Conservation (phyloP, 31 red algal species). For the Asparagopsis taxiformis region DNA sequence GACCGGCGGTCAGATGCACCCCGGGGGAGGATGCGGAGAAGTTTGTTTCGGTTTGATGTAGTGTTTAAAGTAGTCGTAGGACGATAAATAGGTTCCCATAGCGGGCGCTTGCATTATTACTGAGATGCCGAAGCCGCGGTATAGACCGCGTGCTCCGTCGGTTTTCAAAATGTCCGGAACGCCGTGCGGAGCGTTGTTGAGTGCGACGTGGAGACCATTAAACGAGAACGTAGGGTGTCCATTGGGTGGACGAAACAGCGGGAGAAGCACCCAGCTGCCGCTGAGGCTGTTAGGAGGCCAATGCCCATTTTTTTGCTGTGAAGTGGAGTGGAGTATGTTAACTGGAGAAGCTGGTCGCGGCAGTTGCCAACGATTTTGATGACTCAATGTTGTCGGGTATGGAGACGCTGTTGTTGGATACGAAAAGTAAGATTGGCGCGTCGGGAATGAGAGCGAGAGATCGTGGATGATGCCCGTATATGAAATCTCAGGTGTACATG, state of each 20-base stretch:
- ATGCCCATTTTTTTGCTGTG: conserved; percentile 53
- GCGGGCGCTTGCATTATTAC: conserved; percentile 95
- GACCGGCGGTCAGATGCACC: conserved; percentile 77
- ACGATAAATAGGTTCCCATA: conserved; percentile 90
- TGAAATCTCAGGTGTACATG: too few relatives aligned
- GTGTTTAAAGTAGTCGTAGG: conserved; percentile 88
- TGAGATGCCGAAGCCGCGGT: conserved; percentile 90
- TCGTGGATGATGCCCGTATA: too few relatives aligned
- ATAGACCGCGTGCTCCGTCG: conserved; percentile 80
- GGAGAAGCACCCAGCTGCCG: conserved; percentile 79
- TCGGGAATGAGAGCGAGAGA: too few relatives aligned
- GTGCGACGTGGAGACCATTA: conserved; percentile 82
- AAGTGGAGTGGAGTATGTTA: too few relatives aligned
- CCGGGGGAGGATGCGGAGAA: conserved; percentile 30
- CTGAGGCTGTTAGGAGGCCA: conserved; percentile 66
- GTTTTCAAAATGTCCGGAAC: conserved; percentile 25
- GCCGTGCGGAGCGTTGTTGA: conserved; percentile 31
- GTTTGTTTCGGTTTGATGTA: conserved; percentile 12
- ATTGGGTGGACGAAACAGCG: conserved; percentile 92
- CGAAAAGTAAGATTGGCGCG: too few relatives aligned
- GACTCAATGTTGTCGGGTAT: too few relatives aligned
- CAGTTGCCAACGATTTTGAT: too few relatives aligned
- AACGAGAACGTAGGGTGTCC: conserved; percentile 91
- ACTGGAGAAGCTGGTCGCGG: too few relatives aligned
- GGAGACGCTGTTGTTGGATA: too few relatives aligned